Evolutionary conservation across 2,329 filamentous ascomycete species (phyloP), one percentile per base, ranked within the genome.

Genomic region (Penicillium sp.): DNA sequence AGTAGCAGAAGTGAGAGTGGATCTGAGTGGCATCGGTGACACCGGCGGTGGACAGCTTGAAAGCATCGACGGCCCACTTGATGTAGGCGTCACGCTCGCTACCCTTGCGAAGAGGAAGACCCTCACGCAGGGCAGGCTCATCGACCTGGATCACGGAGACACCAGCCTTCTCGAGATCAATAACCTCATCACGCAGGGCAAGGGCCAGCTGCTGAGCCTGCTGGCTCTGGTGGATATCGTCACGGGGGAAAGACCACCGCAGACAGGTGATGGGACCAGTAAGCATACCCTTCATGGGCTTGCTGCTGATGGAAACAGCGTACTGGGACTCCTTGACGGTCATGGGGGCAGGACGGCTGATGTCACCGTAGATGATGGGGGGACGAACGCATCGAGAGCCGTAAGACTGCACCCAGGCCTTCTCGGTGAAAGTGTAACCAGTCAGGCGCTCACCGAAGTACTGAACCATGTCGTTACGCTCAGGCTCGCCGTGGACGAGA

Each of bases 201-300:
- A 99, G 88, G 76, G 92, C 94, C 69, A 99, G 89, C 84, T 99
- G 94, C 83, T 96, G 89, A 73, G 94, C 94, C 83, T 99, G 94
- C 70, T 97, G 87, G 54, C 92, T 96, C 84, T 99, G 94, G 84
- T 99, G 94, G 60, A 99, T 89, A 73, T 99, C 94, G 74, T 96
- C 93, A 89, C 94, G 94, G 69, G 94, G 94, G 90, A 97, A 99
- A 58, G 94, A 99, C 94, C 94, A 99, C 77, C 94, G 88, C 69
- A 99, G 82, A 81, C 94, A 99, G 71, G 94, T 99, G 81, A 99
- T 95, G 67, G 94, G 94, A 56, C 94, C 94, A 77, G 94, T 99
- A 74, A 99, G 86, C 94, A 99, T 99, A 76, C 94, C 94, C 90
- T 99, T 99, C 94, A 99, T 97, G 79, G 94, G 92, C 86, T 96